A percentile compares a stretch with the other conserved stretches of the same genome.
These are phyloP conservation scores for Ophiostoma quercus DNA, from an alignment of 2,329 filamentous ascomycete species.

Conservation along the genomic window DNA sequence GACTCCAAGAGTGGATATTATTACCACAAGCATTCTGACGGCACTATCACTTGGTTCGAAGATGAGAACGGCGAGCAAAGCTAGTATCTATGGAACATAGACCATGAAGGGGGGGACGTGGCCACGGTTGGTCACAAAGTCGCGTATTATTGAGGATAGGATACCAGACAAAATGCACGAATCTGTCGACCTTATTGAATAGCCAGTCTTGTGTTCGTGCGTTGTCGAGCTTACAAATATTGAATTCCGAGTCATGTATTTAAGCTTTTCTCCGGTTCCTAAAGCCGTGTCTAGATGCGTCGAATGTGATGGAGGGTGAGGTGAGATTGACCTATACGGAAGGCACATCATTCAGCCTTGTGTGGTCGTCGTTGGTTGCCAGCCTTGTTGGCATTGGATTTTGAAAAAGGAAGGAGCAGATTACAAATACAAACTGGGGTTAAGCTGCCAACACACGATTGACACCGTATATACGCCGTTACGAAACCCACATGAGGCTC, in stretches of 20 bases:
- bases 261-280: neutral
- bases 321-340: neutral
- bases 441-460: neutral
- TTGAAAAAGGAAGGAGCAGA: neutral
- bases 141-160: no score
- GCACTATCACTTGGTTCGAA: no score
- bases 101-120: no score
- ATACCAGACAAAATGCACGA: no score
- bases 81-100: no score
- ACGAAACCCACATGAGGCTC: neutral
- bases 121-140: no score
- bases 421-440: neutral
- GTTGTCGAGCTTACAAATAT: neutral
- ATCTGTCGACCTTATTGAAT: no score
- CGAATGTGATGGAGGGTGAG: neutral
- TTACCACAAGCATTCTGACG: no score
- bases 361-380: neutral
- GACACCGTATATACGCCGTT: neutral
- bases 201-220: no score
- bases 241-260: neutral
- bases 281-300: neutral
- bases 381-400: neutral
- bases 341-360: neutral
- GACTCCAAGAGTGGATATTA: no score
- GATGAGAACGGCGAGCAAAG: no score